Conservation (phyloP, 2,329 filamentous ascomycete species). For the Didymosphaeria variabile region DNA sequence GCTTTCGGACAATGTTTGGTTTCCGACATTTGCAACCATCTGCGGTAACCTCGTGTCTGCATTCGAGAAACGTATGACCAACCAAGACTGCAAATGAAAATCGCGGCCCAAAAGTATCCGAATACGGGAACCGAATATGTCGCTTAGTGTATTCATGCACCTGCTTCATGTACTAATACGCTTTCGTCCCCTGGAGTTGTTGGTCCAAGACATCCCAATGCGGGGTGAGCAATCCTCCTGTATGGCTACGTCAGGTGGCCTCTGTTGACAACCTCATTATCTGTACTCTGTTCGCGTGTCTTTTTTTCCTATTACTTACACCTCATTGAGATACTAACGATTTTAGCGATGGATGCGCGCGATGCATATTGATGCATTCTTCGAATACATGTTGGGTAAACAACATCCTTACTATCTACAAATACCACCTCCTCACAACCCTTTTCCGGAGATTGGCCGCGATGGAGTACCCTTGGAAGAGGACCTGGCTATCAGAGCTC, state of each 20-base stretch:
- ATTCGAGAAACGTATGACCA: neutral
- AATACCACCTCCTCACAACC: slow-evolving; percentile 71
- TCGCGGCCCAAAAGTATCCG: neutral
- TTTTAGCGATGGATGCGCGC: slow-evolving; percentile 91
- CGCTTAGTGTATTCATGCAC: neutral
- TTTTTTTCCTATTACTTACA: neutral
- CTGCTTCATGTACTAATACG: neutral
- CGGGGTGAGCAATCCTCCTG: slow-evolving; percentile 9
- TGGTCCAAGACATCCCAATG: slow-evolving; percentile 11
- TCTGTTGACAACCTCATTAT: neutral
- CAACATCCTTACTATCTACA: slow-evolving; percentile 81
- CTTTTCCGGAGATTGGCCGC: slow-evolving; percentile 70
- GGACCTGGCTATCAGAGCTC: slow-evolving; percentile 83
- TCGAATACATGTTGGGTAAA: slow-evolving; percentile 84
- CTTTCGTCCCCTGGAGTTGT: slow-evolving; percentile 5
- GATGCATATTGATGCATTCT: slow-evolving; percentile 94
- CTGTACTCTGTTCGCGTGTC: neutral
- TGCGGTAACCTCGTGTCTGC: neutral
- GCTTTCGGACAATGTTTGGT: neutral
- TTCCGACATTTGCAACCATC: neutral
- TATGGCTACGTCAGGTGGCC: slow-evolving; percentile 4
- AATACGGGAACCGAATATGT: neutral
- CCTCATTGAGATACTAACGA: slow-evolving; percentile 19
- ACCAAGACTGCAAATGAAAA: neutral
- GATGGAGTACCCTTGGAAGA: slow-evolving; percentile 88